Evolutionary conservation across 1,139 yeast genomes (phyloP).

Genomic region (Hemisphaericaspora xylofermentans): DNA sequence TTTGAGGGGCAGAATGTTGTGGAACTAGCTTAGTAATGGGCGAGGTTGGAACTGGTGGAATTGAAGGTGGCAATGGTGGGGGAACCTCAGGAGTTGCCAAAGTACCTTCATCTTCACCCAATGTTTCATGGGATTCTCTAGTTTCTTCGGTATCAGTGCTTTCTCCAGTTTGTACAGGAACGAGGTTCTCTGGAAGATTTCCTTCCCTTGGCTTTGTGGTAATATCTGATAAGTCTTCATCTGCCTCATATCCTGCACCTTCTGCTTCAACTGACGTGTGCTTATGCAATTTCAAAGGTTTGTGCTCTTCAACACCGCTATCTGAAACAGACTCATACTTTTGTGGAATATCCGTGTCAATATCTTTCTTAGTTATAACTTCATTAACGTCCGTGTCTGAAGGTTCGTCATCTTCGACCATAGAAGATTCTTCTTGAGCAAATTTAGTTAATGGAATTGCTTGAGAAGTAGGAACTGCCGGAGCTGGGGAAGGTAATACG

Average conservation of each 20-base stretch:
- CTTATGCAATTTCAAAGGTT: constrained; percentile 13
- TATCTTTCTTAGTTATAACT: constrained; percentile 8
- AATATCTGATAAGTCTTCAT: constrained; percentile 41
- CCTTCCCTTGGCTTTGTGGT: constrained; percentile 15
- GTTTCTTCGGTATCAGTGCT: constrained; percentile 14
- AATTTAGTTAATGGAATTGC: constrained; percentile 3
- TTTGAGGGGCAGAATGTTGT: constrained; percentile 17
- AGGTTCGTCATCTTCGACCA: constrained; percentile 31
- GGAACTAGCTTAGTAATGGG: constrained; percentile 15
- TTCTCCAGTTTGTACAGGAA: constrained; percentile 7
- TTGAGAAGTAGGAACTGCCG: constrained; percentile 6
- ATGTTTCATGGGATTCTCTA: constrained; percentile 10
- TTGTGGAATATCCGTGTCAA: constrained; percentile 4
- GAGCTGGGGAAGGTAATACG: too few relatives aligned
- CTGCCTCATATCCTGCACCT: constrained; percentile 46
- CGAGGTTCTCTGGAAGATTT: constrained; percentile 2
- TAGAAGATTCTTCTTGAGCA: constrained; percentile 25
- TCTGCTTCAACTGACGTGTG: constrained; percentile 26
- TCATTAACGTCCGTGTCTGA: constrained; percentile 18
- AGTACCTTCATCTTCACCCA: constrained; percentile 3
- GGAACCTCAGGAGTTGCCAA: constrained; percentile 12
- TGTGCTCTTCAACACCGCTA: constrained; percentile 20
- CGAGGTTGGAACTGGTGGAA: constrained; percentile 12
- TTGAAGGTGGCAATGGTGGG: constrained; percentile 17
- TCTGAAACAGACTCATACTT: constrained; percentile 15